phyloP scores from a whole-genome alignment of 2,329 filamentous ascomycete genomes.

The Ophiostoma perfectum region DNA sequence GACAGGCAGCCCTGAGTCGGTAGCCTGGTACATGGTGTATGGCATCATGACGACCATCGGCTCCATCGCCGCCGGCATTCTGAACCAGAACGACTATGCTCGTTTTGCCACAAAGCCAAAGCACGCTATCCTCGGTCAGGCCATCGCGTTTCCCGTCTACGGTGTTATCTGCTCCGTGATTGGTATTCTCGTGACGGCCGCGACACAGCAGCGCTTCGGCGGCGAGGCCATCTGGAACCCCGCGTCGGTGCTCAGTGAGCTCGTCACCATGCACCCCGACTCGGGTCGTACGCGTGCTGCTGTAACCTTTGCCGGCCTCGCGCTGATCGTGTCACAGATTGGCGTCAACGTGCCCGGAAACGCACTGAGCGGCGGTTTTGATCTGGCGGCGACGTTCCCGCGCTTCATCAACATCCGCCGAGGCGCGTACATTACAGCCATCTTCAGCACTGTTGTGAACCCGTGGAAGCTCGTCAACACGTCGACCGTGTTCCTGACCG shows the following conservation, averaged over 20 bases:
- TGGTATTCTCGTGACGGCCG: constrained; percentile 6
- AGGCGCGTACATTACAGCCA: not conserved
- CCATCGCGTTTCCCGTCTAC: constrained; percentile 12
- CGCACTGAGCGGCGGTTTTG: constrained; percentile 8
- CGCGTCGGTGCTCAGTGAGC: not conserved
- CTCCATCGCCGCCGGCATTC: constrained; percentile 6
- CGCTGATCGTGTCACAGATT: constrained; percentile 10
- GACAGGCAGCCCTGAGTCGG: not conserved
- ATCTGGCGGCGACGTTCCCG: constrained; percentile 5
- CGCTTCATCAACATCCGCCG: constrained; percentile 14
- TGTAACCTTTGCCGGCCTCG: constrained; percentile 1
- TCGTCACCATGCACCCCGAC: constrained; percentile 2
- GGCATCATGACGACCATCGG: constrained; percentile 8
- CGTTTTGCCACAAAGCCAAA: constrained; percentile 4
- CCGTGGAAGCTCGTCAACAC: constrained; percentile 14
- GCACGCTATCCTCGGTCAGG: constrained; percentile 3
- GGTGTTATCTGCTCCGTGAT: constrained; percentile 2
- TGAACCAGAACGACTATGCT: constrained; percentile 13
- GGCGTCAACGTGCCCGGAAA: constrained; percentile 9
- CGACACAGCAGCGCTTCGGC: constrained; percentile 8
- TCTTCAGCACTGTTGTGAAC: constrained; percentile 1
- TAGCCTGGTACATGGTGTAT: constrained; percentile 12
- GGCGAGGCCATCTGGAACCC: constrained; percentile 13
- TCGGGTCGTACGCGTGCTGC: constrained; percentile 5
- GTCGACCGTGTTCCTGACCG: not conserved